Conservation (phyloP, 306 rosid species). For the Pterocarpus macrocarpus region DNA sequence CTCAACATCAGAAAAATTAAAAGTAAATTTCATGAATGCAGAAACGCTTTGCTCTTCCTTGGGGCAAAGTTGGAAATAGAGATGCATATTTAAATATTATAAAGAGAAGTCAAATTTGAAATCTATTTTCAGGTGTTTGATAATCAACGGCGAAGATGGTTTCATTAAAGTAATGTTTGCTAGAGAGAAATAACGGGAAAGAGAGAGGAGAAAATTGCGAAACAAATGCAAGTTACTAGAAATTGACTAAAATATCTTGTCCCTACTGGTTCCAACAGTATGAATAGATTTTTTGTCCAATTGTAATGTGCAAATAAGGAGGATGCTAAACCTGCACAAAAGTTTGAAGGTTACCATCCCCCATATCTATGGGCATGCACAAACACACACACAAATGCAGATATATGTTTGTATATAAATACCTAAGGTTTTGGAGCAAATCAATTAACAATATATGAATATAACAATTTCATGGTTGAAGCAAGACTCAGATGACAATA, state of each 20-base stretch:
- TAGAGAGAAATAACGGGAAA: constrained; percentile 32
- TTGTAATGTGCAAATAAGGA: neutral
- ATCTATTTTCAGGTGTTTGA: constrained; percentile 33
- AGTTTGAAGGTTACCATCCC: neutral
- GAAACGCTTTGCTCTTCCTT: constrained; percentile 16
- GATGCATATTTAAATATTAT: constrained; percentile 8
- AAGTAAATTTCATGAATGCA: neutral
- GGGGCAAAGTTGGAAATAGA: neutral
- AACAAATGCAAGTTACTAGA: constrained; percentile 1
- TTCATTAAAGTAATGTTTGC: neutral
- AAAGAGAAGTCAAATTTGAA: neutral
- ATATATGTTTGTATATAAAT: neutral
- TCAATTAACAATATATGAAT: constrained; percentile 15
- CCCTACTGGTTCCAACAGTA: neutral
- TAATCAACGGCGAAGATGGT: neutral
- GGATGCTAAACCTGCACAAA: constrained; percentile 6
- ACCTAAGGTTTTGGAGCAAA: neutral
- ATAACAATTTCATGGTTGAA: neutral
- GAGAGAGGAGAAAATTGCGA: neutral
- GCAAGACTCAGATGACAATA: neutral
- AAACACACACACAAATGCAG: neutral
- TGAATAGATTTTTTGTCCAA: neutral
- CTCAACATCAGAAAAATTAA: constrained; percentile 3
- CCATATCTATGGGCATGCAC: neutral
- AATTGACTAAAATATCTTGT: neutral